Base-by-base conservation (phyloP, 345 rosid species). In the Isatis tinctoria region DNA sequence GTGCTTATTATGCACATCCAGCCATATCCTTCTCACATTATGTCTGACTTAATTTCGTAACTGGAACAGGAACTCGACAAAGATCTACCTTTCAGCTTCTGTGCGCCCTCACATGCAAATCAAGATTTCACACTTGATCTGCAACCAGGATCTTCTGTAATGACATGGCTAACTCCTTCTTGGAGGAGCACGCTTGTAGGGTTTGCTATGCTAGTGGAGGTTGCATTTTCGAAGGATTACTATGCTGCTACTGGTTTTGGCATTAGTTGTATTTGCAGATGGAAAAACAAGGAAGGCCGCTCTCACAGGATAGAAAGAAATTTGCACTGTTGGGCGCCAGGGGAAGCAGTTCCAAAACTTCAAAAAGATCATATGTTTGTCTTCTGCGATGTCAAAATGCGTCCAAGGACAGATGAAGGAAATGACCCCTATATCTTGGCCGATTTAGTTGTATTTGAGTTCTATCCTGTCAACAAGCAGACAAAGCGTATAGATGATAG, bases 291-390 rank as follows among this genome's bases (percentile, higher is more conserved):
- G 28, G 11, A 64, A 24, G 11, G 12, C 26, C 2, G 3, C 49
- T 40, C 51, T 61, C 22, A 61, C 4, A 24, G 13, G 51, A 28
- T 61, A 4, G 35, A 61, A 40, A 61, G 28, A 61, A 2, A 1
- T 10, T 44, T 63, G 12, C 14, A 63, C n/a, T 43, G 68, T 44
- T 44, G 53, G 67, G 49, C 24, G n/a, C 10, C 13, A 14, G 52
- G 27, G 39, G 3, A 43, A 27, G 53, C 9, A 43, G 26, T 6
- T 43, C 24, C 20, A 16, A 60, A 60, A 27, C 16, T 43, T 2
- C 48, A 43, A n/a, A 53, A 54, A 37, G 58, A 65, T 5, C 69
- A 65, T n/a, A 30, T 65, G 32, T 65, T 65, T 65, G 18, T 47
- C 69, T 65, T 65, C 44, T 63, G 6, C 28, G 68, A 63, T 63